These are phyloP conservation scores for Aspergillus ibericus DNA, from an alignment of 2,329 filamentous ascomycete genomes.

Conservation along the genomic window DNA sequence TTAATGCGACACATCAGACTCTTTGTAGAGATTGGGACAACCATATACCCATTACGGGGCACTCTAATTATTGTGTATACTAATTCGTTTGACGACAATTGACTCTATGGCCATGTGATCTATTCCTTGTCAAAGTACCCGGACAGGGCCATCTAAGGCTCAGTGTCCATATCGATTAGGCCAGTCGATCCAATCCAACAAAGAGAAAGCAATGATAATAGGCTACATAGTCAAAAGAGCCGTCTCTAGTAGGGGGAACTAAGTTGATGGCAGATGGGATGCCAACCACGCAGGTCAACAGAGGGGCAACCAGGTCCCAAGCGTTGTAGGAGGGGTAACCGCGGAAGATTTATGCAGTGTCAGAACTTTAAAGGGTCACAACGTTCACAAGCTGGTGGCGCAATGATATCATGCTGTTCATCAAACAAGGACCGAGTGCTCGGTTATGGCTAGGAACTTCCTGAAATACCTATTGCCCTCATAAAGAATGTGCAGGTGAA, in stretches of 20 bases:
- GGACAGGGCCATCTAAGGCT: too few relatives aligned
- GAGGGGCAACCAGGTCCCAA: not conserved
- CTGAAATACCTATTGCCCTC: not conserved
- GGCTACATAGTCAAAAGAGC: not conserved
- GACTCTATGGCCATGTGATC: too few relatives aligned
- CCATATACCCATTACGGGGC: too few relatives aligned
- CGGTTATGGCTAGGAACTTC: not conserved
- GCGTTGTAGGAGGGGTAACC: not conserved
- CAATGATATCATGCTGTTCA: constrained; percentile 4
- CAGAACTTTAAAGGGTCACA: constrained; percentile 11
- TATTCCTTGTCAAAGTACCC: too few relatives aligned
- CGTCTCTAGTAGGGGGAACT: not conserved
- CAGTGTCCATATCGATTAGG: too few relatives aligned
- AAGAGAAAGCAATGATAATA: too few relatives aligned
- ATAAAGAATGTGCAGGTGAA: not conserved
- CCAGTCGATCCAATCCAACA: too few relatives aligned
- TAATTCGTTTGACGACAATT: too few relatives aligned
- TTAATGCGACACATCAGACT: too few relatives aligned
- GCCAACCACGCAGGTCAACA: not conserved
- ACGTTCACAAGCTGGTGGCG: not conserved
- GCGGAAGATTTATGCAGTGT: constrained; percentile 7
- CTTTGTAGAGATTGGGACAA: too few relatives aligned
- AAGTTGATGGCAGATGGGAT: not conserved
- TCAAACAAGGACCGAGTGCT: not conserved
- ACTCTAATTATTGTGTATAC: too few relatives aligned